Evolutionary conservation across 1,139 yeast species (phyloP), one percentile per base, ranked within the genome.

Genomic region (Taiozyma sp.): DNA sequence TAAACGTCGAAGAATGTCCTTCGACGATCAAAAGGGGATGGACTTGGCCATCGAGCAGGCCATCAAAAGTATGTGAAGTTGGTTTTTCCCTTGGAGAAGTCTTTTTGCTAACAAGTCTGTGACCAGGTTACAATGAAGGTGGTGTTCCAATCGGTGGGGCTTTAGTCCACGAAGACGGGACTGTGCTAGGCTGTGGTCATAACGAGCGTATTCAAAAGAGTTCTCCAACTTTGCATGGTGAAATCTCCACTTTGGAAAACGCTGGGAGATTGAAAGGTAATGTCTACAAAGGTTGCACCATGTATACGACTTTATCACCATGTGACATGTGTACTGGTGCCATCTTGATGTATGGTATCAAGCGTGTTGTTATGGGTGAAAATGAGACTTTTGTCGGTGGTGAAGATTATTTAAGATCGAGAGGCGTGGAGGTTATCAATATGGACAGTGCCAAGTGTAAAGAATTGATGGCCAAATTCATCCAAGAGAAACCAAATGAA

Each of bases 321-420:
- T 91, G 98, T 67, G 76, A 83, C 58, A 91, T 91, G 97, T 91
- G 98, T 65, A 80, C 95, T 8, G 98, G 98, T 21, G 96, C 97
- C 16, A 88, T 95, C 58, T 65, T 91, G 50, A 74, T 91, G 75
- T 91, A 90, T 69, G 96, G 96, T 39, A 77, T 91, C 57, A 82
- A 83, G 59, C 75, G 97, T 57, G 86, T 89, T 39, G 97, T 91
- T 0, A 64, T 89, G 68, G 97, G 97, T 22, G 98, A 91, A 68
- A 89, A 89, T 67, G 79, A 70, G 48, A 90, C 85, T 28, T 91
- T 86, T 61, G 58, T 76, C 43, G 97, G 97, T 14, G 83, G 80
- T 43, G 97, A 91, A 65, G 87, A 83, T 37, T 81, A 81, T 66
- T 74, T 91, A 62, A 66, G 67, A 54, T 64, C 75, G 13, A 73